Evolutionary conservation across 2,329 filamentous ascomycete genomes (phyloP), one percentile per base, ranked within the genome.

Genomic region (Graphilbum ipis-grandicollis): DNA sequence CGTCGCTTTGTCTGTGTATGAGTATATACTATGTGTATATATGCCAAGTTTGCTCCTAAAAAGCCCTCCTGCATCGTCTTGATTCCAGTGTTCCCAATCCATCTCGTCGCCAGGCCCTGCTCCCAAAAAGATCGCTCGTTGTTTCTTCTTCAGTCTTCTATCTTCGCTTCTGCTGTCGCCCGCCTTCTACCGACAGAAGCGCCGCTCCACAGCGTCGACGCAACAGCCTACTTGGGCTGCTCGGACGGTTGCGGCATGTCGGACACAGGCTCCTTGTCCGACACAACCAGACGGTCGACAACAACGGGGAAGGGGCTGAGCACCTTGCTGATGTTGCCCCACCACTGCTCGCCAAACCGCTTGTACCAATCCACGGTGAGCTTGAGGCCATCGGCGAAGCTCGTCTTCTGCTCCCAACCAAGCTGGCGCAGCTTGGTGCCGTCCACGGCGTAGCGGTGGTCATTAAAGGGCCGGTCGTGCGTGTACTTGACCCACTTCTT

Each of bases 381-480:
- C 40, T 56, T 59, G 38, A 84, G 57, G 8, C 79, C 79, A 2
- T 75, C 65, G 14, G 65, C 65, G 41, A 84, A 76, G 36, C 55
- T 59, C 2, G 70, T 78, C 53, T 71, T 72, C 51, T 79, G 79
- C 38, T 68, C 60, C 79, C 78, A 83, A 18, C 78, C 79, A 5
- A 84, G 61, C 43, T 65, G 56, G 29, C 68, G 59, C 45, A 83
- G 63, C 55, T 81, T 82, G 37, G 66, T 69, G 25, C 71, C 76
- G 50, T 83, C 75, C 3, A 82, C 73, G 10, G 75, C 75, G 48
- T 83, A 84, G 28, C 77, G 64, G 48, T 73, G 68, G 53, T 84
- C 79, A 54, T 83, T 83, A 58, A 80, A 88, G 0, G 80, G 81
- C 17, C 82, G 67, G 56, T 90, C 81, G 44, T 75, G 67, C 2